These are phyloP conservation scores for Jacaranda copaia DNA, from an alignment of 257 asterid species.

Conservation along the genomic window DNA sequence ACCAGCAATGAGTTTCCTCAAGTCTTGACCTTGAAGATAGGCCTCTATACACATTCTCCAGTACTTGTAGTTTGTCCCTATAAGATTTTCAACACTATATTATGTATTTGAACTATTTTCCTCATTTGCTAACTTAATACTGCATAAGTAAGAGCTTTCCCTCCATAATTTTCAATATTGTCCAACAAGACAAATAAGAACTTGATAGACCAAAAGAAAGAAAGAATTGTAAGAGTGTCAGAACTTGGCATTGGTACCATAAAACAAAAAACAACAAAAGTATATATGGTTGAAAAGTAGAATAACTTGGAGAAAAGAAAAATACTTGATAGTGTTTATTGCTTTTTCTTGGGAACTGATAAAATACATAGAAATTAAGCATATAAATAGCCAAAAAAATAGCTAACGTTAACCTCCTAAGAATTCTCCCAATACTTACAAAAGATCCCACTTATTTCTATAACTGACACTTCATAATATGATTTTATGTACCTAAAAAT, in stretches of 20 bases:
- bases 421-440: too few relatives aligned
- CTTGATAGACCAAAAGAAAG: constrained; percentile 5
- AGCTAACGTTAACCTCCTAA: too few relatives aligned
- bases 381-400: too few relatives aligned
- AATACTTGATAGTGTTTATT: too few relatives aligned
- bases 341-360: too few relatives aligned
- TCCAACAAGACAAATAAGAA: background rate
- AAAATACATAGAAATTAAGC: too few relatives aligned
- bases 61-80: background rate
- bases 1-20: constrained; percentile 21
- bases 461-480: too few relatives aligned
- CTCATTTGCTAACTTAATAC: background rate
- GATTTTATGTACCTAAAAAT: too few relatives aligned
- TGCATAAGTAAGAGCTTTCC: background rate
- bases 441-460: too few relatives aligned
- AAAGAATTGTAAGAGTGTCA: background rate
- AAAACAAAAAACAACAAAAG: too few relatives aligned
- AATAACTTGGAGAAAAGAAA: too few relatives aligned
- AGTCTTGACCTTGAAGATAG: constrained; percentile 22
- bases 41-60: constrained; percentile 28
- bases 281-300: too few relatives aligned
- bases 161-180: background rate
- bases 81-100: constrained; percentile 5
- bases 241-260: background rate
- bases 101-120: background rate